Percentiles rank a stretch among this genome's conserved stretches.
phyloP scores from a whole-genome alignment of 257 asterid genomes.

The Leptodermis oblonga region DNA sequence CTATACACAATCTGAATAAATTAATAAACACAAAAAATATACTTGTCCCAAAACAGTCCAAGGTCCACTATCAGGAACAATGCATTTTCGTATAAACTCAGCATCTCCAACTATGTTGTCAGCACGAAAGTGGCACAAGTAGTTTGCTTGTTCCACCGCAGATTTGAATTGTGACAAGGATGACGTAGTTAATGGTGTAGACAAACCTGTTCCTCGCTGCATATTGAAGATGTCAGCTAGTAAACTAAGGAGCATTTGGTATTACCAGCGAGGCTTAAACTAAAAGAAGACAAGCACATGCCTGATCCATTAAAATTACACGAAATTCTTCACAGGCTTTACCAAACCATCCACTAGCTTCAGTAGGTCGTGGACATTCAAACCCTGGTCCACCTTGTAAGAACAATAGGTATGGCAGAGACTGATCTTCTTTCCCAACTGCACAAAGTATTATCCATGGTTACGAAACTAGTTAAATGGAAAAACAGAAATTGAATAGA shows the following conservation, averaged over 20 bases:
- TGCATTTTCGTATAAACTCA: conserved; percentile 63
- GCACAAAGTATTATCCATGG: too few species aligned
- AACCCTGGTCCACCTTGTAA: conserved; percentile 98
- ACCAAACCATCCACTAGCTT: conserved; percentile 97
- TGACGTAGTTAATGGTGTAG: too few species aligned
- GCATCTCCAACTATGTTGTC: too few species aligned
- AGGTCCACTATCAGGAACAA: too few species aligned
- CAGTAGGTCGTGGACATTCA: conserved; percentile 80
- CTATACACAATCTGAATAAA: neutral
- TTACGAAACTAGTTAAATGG: neutral
- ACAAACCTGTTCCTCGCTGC: too few species aligned
- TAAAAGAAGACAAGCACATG: conserved; percentile 26
- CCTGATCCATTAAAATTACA: conserved; percentile 99
- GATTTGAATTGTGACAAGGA: too few species aligned
- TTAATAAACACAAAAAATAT: conserved; percentile 13
- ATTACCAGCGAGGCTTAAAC: neutral
- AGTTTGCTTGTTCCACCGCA: too few species aligned
- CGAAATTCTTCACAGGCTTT: too few species aligned
- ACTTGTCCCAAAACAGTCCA: conserved; percentile 98
- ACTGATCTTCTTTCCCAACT: too few species aligned
- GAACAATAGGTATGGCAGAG: too few species aligned
- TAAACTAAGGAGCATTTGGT: neutral
- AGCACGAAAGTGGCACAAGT: too few species aligned
- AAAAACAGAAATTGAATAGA: too few species aligned
- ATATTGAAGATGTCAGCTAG: conserved; percentile 31